phyloP scores from a whole-genome alignment of 352 stramenopile species.

The Pythium scleroteichum region DNA sequence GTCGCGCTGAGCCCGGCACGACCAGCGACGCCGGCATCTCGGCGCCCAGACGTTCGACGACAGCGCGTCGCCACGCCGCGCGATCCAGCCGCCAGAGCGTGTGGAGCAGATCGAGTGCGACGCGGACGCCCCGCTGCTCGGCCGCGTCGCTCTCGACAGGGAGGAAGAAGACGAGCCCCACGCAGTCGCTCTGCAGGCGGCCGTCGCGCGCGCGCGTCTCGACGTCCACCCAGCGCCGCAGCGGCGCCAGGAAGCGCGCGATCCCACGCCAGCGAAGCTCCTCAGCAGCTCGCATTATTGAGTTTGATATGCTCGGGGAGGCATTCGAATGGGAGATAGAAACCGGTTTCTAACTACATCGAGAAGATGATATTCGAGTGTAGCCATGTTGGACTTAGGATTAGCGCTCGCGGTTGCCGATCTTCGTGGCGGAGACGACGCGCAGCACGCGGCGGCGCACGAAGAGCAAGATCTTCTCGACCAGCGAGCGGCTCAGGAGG shows the following conservation, averaged over 20 bases:
- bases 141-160: constrained; percentile 11
- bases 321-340: not conserved
- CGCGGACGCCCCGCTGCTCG: constrained; percentile 4
- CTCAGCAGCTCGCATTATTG: not conserved
- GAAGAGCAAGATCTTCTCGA: constrained; percentile 1
- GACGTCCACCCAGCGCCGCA: not conserved
- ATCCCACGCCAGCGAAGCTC: constrained; percentile 2
- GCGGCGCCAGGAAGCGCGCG: constrained; percentile 2
- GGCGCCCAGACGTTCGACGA: not conserved
- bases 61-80: constrained; percentile 3
- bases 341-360: not conserved
- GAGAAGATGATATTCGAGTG: not conserved
- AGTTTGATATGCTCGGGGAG: too few species aligned
- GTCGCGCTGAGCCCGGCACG: not conserved
- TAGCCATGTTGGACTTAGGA: not conserved
- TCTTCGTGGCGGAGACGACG: not conserved
- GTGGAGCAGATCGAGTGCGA: constrained; percentile 18
- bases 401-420: not conserved
- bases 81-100: constrained; percentile 16
- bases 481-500: not conserved
- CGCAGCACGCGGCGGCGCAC: not conserved
- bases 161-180: constrained; percentile 10
- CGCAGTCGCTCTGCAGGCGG: constrained; percentile 11
- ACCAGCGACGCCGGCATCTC: constrained; percentile 2
- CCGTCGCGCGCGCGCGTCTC: constrained; percentile 9